Percentiles rank a stretch among this genome's conserved stretches.
Evolutionary conservation across 768 basidiomycete genomes (phyloP).

Genomic region (Vararia minispora): DNA sequence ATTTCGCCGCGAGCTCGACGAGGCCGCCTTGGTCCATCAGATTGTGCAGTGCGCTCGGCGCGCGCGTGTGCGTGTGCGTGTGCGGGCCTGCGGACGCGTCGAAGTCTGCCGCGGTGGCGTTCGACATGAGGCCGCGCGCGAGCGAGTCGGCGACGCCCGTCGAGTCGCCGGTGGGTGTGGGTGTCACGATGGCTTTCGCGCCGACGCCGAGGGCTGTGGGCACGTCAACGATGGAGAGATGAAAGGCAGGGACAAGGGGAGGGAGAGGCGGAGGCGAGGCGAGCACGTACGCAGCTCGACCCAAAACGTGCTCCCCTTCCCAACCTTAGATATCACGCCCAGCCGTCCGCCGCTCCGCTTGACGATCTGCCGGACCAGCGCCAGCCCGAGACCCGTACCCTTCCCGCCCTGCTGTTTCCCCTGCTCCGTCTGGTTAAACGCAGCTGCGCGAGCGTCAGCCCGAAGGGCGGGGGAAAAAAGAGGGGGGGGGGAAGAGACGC

Average conservation of each 20-base stretch:
- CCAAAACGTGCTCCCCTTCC: conserved; percentile 82
- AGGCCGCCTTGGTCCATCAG: conserved; percentile 60
- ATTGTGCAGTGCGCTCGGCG: conserved; percentile 42
- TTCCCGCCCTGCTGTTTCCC: conserved; percentile 56
- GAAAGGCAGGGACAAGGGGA: conserved; percentile 3
- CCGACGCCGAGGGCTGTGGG: conserved; percentile 54
- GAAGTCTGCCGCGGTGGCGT: conserved; percentile 3
- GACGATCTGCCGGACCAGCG: conserved; percentile 42
- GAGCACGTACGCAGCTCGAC: conserved; percentile 53
- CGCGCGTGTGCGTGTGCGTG: conserved; percentile 12
- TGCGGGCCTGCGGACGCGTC: conserved; percentile 1
- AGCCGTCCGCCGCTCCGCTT: conserved; percentile 37
- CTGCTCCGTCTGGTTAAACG: conserved; percentile 72
- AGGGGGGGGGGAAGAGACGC: conserved; percentile 17
- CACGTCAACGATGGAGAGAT: background rate
- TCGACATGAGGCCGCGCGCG: conserved; percentile 4
- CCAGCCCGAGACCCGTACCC: conserved; percentile 42
- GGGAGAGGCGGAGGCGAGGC: conserved; percentile 1
- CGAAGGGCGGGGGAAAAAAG: background rate
- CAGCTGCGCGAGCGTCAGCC: conserved; percentile 28
- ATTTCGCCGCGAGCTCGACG: conserved; percentile 42
- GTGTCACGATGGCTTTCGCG: conserved; percentile 32
- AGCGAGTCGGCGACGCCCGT: background rate
- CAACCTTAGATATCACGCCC: conserved; percentile 30
- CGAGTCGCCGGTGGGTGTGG: conserved; percentile 17